Base-by-base conservation (phyloP, 2,329 filamentous ascomycete genomes). In the Beauveria medogensis region DNA sequence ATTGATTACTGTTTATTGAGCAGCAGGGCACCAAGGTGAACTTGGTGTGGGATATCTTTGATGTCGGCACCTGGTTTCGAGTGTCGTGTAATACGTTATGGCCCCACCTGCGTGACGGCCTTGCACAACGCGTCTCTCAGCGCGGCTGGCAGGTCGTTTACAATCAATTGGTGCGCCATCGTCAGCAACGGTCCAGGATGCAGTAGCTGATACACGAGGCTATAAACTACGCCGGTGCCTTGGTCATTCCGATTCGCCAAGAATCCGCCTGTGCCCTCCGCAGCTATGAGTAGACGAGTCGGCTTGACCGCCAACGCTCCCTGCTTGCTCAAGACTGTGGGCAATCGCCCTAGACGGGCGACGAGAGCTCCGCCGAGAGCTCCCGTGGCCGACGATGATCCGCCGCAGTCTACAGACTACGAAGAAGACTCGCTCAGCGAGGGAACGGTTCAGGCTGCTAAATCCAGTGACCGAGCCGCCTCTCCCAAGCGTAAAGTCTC, bases 371-470 rank as follows among this genome's bases (percentile, higher is more conserved):
- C 24, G 65, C 68, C 50, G 24, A 58, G 12, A n/a, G 20, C 37
- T 12, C 43, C 37, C 18, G 52, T 34, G 16, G 47, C 41, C 9
- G 53, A 34, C 58, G 46, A 61, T 52, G 68, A 65, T 46, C 66
- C 66, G 5, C 72, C 72, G 12, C n/a, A 69, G 26, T 68, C 70
- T 20, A 71, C 66, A 30, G 71, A 68, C 18, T 66, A 68, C 3
- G 71, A 72, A 46, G 67, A 64, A 16, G 63, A 66, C 18, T 62
- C 53, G 3, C 26, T 41, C 6, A 58, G 60, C 22, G 60, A 61
- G 10, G 60, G 53, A 3, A 61, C 60, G 1, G 10, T 57, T 18
- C 53, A 52, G 44, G 60, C 53, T 41, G 54, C 34, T 47, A 28
- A 57, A 30, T 28, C 26, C 53, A 57, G 44, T 30, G 43, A 55